phyloP scores from a whole-genome alignment of 148 eudicot species.

The Rhododendron ferrugineum region DNA sequence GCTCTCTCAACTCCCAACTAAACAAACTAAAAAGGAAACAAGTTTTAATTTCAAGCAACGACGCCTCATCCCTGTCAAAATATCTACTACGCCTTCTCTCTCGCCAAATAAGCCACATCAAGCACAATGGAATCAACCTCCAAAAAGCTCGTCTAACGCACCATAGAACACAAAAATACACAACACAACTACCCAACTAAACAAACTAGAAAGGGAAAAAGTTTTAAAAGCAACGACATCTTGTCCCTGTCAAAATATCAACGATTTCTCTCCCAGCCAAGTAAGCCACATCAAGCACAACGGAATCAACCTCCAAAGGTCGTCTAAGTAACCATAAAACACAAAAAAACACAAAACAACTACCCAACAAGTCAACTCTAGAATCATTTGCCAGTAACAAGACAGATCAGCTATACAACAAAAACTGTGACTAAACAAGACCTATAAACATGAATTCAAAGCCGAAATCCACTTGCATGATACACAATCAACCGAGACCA shows the following conservation, averaged over 20 bases:
- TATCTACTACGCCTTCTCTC: neutral
- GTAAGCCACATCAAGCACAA: neutral
- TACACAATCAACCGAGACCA: constrained; percentile 9
- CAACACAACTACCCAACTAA: neutral
- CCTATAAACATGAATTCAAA: neutral
- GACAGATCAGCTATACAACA: constrained; percentile 5
- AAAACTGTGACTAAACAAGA: neutral
- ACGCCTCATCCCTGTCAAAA: neutral
- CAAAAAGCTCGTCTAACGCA: neutral
- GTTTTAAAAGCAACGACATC: neutral
- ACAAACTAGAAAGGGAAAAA: neutral
- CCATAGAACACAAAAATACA: neutral
- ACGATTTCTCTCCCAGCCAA: neutral
- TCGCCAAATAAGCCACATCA: neutral
- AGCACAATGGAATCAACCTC: neutral
- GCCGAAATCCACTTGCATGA: constrained; percentile 3
- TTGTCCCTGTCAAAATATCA: neutral
- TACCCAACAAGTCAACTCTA: neutral
- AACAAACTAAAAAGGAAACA: neutral
- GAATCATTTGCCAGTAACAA: neutral
- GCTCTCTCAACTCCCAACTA: neutral
- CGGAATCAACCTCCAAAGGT: neutral
- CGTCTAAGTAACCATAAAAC: neutral
- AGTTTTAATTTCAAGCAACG: neutral
- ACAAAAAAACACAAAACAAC: neutral